These are phyloP conservation scores for Epichloe coenophiala DNA, from an alignment of 2,329 filamentous ascomycete genomes.

Conservation along the genomic window DNA sequence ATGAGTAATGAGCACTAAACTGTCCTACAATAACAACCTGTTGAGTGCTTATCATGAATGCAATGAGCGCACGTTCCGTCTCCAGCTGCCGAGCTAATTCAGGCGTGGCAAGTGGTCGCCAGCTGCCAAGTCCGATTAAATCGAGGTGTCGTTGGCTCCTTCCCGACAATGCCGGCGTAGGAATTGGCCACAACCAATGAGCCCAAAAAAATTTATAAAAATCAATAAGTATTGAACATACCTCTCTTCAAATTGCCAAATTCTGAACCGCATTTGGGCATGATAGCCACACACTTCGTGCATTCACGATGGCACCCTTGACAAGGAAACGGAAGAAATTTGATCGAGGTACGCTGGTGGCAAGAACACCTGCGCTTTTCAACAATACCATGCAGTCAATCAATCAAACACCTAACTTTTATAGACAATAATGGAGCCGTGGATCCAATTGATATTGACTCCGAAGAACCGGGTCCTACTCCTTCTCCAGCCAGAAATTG, in stretches of 20 bases:
- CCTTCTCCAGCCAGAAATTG: not conserved
- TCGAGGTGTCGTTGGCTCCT: not conserved
- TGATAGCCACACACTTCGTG: not conserved
- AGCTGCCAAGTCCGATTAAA: not conserved
- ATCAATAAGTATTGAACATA: not conserved
- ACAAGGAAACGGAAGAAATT: conserved; percentile 15
- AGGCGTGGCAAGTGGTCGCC: not conserved
- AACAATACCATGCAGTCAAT: not conserved
- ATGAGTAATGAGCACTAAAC: conserved; percentile 1
- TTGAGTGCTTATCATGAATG: not conserved
- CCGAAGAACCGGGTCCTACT: not conserved
- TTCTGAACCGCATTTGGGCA: not conserved
- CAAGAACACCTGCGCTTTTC: not conserved
- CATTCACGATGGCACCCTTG: conserved; percentile 13
- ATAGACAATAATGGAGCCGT: not conserved
- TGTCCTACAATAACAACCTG: too few species aligned
- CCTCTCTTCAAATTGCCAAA: not conserved
- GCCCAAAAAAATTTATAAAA: too few species aligned
- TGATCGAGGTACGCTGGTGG: conserved; percentile 9
- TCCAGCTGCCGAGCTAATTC: too few species aligned
- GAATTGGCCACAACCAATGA: too few species aligned
- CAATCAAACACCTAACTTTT: not conserved
- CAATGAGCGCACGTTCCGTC: too few species aligned
- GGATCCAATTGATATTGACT: not conserved
- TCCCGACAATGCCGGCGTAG: not conserved